Base-by-base conservation (phyloP, 371 early-diverging fungal species). In the Blastocladiella emersonii region DNA sequence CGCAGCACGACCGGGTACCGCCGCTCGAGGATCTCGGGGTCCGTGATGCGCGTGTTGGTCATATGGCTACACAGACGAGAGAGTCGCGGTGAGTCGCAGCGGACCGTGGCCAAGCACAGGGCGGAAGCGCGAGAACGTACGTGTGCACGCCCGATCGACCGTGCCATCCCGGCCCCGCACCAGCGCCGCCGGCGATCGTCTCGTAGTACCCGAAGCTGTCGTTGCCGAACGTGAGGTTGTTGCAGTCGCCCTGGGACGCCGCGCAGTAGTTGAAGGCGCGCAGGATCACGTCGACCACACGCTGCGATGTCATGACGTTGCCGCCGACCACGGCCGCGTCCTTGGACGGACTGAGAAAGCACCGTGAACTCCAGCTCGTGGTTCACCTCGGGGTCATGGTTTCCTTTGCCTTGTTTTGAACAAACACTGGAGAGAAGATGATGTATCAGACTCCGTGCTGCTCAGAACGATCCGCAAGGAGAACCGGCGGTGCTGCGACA, bases 11-110 rank as follows among this genome's bases (percentile, higher is more conserved):
- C 94, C 1, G 98, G 94, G 67, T 95, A 95, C n/a, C 94, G 79
- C 53, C 87, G 78, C 69, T 95, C 98, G 30, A 95, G 73, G 37
- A 95, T 93, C 71, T 97, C 98, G 0, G 91, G 91, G 70, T 97
- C 98, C 0, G 98, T 97, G 66, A 95, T 95, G 27, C 93, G 83
- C 0, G 95, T 95, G 70, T 97, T 95, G 37, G 95, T 94, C 94
- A 95, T 97, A 70, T 97, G 95, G 56, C 88, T 85, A 81, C 0
- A 83, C 83, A n/a, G 60, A n/a, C 23, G 34, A 56, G 23, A 32
- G 36, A 32, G 2, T n/a, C n/a, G n/a, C n/a, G n/a, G n/a, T n/a
- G n/a, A n/a, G n/a, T n/a, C n/a, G n/a, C n/a, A n/a, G n/a, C 34
- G 39, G 2, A 63, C 59, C 51, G 62, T 57, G n/a, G n/a, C n/a